Conservation (phyloP, 2,329 filamentous ascomycete genomes). For the Fusarium buxicola region DNA sequence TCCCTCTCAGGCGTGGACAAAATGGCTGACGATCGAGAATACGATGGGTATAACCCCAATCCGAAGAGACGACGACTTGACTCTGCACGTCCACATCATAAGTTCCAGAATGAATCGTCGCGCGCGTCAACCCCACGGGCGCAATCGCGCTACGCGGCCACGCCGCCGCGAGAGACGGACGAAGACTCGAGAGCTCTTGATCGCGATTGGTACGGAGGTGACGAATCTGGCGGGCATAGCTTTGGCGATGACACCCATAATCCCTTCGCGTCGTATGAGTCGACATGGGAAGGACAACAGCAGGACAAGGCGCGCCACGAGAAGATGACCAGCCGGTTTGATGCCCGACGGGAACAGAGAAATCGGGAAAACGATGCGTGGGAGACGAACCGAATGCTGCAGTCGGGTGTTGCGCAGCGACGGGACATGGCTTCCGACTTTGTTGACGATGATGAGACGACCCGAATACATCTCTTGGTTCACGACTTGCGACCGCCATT, state of each 20-base stretch:
- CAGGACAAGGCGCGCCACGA: slow-evolving; percentile 82
- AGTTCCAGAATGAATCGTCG: slow-evolving; percentile 50
- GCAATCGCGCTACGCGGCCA: slow-evolving; percentile 55
- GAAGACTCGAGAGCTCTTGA: slow-evolving; percentile 82
- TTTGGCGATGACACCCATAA: slow-evolving; percentile 95
- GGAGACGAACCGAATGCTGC: slow-evolving; percentile 99
- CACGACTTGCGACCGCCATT: slow-evolving; percentile 96
- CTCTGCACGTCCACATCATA: slow-evolving; percentile 44
- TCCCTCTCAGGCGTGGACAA: slow-evolving; percentile 14
- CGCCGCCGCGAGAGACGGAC: slow-evolving; percentile 60
- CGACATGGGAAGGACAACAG: slow-evolving; percentile 79
- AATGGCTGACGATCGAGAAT: slow-evolving; percentile 54
- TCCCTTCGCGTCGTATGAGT: slow-evolving; percentile 83
- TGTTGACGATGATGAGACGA: slow-evolving; percentile 85
- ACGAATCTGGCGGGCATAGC: slow-evolving; percentile 82
- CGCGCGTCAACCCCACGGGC: slow-evolving; percentile 50
- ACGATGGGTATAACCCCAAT: slow-evolving; percentile 54
- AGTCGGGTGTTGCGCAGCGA: slow-evolving; percentile 92
- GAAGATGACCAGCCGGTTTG: slow-evolving; percentile 79
- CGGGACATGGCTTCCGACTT: slow-evolving; percentile 85
- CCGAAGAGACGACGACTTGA: slow-evolving; percentile 55
- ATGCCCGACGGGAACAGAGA: slow-evolving; percentile 81
- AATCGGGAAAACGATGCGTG: slow-evolving; percentile 97
- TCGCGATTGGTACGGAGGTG: slow-evolving; percentile 91
- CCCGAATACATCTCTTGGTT: slow-evolving; percentile 88